Conservation (phyloP, 2,329 filamentous ascomycete species). For the Stagonosporopsis vannaccii region DNA sequence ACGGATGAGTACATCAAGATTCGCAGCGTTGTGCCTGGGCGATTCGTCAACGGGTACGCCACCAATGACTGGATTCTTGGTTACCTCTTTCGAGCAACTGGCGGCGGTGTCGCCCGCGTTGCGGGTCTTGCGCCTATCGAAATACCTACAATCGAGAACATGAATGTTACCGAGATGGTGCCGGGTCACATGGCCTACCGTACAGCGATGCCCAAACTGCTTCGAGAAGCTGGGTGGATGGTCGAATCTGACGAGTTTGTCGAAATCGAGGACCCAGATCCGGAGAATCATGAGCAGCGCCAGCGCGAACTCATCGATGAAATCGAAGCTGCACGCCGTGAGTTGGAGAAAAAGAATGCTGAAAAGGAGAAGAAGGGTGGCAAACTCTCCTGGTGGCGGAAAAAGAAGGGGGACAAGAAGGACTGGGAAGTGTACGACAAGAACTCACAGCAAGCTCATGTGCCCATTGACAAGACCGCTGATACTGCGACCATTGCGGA, state of each 20-base stretch:
- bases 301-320: conserved; percentile 95
- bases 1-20: conserved; percentile 86
- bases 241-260: conserved; percentile 93
- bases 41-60: conserved; percentile 94
- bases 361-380: conserved; percentile 67
- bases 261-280: conserved; percentile 97
- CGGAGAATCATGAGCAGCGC: conserved; percentile 85
- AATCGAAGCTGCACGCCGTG: conserved; percentile 90
- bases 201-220: conserved; percentile 84
- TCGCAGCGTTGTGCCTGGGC: conserved; percentile 84
- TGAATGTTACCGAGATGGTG: conserved; percentile 85
- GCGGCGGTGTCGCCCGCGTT: conserved; percentile 86
- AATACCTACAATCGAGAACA: conserved; percentile 85
- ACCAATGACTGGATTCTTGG: conserved; percentile 96
- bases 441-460: conserved; percentile 52
- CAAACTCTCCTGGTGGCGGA: conserved; percentile 75
- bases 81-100: conserved; percentile 94
- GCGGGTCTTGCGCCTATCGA: conserved; percentile 83
- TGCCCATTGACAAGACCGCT: conserved; percentile 47
- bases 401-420: conserved; percentile 82
- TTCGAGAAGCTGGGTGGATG: conserved; percentile 88
- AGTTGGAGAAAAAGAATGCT: conserved; percentile 74
- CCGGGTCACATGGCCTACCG: conserved; percentile 97
- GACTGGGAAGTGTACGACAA: conserved; percentile 96
- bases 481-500: conserved; percentile 61